A percentile compares a stretch with the other conserved stretches of the same genome.
These are phyloP conservation scores for Mallotus nudiflorus DNA, from an alignment of 345 rosid species.

Conservation along the genomic window DNA sequence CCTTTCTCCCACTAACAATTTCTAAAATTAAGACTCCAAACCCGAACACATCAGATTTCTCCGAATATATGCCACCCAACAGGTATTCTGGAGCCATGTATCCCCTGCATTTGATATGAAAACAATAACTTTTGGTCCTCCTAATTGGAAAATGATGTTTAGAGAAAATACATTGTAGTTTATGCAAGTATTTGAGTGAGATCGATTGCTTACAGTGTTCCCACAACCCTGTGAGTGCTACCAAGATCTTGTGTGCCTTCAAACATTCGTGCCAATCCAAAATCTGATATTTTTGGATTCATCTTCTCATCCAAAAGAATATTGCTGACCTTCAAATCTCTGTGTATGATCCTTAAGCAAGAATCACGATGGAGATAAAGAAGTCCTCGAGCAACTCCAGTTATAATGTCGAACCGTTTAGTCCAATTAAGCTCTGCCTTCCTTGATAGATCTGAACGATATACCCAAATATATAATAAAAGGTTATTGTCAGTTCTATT, in stretches of 20 bases:
- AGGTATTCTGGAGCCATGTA: constrained; percentile 18
- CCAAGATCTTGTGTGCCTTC: constrained; percentile 17
- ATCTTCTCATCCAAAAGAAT: constrained; percentile 23
- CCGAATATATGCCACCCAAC: constrained; percentile 9
- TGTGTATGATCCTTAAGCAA: constrained; percentile 14
- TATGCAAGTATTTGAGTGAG: not conserved
- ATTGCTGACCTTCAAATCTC: constrained; percentile 24
- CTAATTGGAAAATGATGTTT: too few species aligned
- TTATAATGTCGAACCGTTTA: constrained; percentile 10
- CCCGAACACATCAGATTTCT: constrained; percentile 15
- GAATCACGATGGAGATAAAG: constrained; percentile 24
- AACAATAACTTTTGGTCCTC: not conserved
- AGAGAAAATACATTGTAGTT: too few species aligned
- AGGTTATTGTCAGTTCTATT: not conserved
- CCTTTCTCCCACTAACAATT: constrained; percentile 14
- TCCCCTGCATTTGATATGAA: constrained; percentile 6
- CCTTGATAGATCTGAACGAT: constrained; percentile 16
- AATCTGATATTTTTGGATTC: constrained; percentile 32
- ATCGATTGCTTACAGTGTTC: constrained; percentile 21
- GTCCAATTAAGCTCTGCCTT: constrained; percentile 21
- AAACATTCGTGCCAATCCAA: constrained; percentile 30
- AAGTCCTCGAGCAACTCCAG: constrained; percentile 20
- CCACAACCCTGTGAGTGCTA: constrained; percentile 19
- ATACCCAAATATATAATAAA: not conserved
- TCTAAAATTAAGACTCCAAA: constrained; percentile 16